Evolutionary conservation across 768 basidiomycete species (phyloP).

Genomic region (Leccinum uliginosum): DNA sequence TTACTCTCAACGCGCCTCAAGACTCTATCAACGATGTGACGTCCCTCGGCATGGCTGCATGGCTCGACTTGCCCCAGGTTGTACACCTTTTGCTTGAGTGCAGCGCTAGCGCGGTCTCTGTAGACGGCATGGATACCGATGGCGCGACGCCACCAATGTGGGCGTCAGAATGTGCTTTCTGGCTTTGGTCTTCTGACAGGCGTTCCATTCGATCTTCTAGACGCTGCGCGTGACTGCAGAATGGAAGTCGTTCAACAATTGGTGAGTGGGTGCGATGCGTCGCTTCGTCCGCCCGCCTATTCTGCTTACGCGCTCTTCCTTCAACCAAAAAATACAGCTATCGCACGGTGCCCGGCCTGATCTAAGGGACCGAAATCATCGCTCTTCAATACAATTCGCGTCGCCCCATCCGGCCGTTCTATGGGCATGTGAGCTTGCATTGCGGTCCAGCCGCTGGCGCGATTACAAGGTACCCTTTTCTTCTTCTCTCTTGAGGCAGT

Average conservation of each 20-base stretch:
- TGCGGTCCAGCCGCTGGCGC: constrained; percentile 58
- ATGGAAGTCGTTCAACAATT: constrained; percentile 62
- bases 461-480: constrained; percentile 52
- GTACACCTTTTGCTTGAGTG: constrained; percentile 64
- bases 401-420: constrained; percentile 57
- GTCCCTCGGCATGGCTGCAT: constrained; percentile 74
- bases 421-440: constrained; percentile 64
- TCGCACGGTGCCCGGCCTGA: constrained; percentile 70
- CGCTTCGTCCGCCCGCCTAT: not conserved
- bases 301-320: constrained; percentile 4
- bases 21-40: constrained; percentile 67
- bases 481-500: not conserved
- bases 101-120: constrained; percentile 57
- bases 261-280: constrained; percentile 48
- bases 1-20: constrained; percentile 72
- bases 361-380: constrained; percentile 65
- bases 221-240: constrained; percentile 72
- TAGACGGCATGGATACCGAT: constrained; percentile 70
- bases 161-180: constrained; percentile 35
- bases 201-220: constrained; percentile 34
- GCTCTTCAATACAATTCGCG: constrained; percentile 69
- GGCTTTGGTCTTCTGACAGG: not conserved
- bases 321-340: constrained; percentile 37
- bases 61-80: constrained; percentile 60
- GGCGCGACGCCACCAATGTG: constrained; percentile 84